Conservation (phyloP, 2,329 filamentous ascomycete species). For the Colletotrichum navitas region DNA sequence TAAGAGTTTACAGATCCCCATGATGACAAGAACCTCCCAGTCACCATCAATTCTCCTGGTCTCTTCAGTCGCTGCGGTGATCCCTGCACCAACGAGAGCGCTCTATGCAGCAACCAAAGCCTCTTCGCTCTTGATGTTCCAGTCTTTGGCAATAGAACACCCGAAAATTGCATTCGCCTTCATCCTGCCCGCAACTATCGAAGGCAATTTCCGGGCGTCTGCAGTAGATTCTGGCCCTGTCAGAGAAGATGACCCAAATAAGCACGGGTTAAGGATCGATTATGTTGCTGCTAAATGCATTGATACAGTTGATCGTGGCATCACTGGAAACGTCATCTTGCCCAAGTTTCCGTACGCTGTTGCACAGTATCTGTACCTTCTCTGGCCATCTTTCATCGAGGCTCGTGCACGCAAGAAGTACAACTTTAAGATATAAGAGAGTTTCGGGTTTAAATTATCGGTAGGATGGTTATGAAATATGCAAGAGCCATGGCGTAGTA, state of each 20-base stretch:
- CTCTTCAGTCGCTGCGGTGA: slow-evolving; percentile 33
- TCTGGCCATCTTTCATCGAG: slow-evolving; percentile 34
- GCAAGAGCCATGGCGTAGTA: too few relatives aligned
- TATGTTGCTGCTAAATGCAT: slow-evolving; percentile 25
- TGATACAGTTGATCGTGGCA: slow-evolving; percentile 9
- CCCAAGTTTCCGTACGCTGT: slow-evolving; percentile 28
- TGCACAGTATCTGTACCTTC: slow-evolving; percentile 24
- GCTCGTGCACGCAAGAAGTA: slow-evolving; percentile 33
- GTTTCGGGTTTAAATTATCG: too few relatives aligned
- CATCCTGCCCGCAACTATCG: slow-evolving; percentile 33
- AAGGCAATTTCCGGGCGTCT: slow-evolving; percentile 34
- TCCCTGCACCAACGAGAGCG: slow-evolving; percentile 29
- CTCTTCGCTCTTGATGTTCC: slow-evolving; percentile 24
- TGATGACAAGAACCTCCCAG: slow-evolving; percentile 29
- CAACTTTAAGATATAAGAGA: not conserved
- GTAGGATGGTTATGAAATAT: too few relatives aligned
- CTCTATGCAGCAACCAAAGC: slow-evolving; percentile 34
- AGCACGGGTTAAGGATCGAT: slow-evolving; percentile 25
- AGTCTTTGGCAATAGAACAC: slow-evolving; percentile 32
- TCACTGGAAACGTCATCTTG: slow-evolving; percentile 23
- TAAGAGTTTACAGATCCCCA: slow-evolving; percentile 28
- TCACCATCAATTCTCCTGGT: slow-evolving; percentile 26
- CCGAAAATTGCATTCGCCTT: slow-evolving; percentile 29
- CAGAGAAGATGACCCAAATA: slow-evolving; percentile 31
- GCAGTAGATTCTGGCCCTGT: slow-evolving; percentile 28